Evolutionary conservation across 75 land plant species (phyloP), one percentile per base, ranked within the genome.

Genomic region (Cupressus sempervirens): DNA sequence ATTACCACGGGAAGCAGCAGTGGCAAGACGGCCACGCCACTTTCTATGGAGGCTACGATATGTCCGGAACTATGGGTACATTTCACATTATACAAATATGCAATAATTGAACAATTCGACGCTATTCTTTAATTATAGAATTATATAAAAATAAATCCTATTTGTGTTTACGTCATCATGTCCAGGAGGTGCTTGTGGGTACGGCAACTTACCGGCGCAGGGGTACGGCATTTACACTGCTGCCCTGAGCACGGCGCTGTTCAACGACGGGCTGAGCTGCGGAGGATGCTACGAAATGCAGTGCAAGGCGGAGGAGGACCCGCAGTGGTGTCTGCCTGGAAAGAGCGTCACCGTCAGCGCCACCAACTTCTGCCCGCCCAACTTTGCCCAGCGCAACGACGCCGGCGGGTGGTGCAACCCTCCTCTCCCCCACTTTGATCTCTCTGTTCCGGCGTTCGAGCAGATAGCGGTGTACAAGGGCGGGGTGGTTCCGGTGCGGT

Each of bases 101-200:
- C 12, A 72, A 32, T 32, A 29, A 18, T 56, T 2, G 13, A 50
- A 2, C 40, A 50, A 12, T 48, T 48, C 13, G 12, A 10, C 52
- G 0, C 52, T 10, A 48, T 48, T 48, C 52, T 10, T 48, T n/a
- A 38, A 38, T 38, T 38, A 38, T 38, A 38, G 40, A 38, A 1
- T 2, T 38, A 1, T 12, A 12, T 50, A 50, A 11, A 50, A 12
- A 43, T 43, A 50, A 50, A 50, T 50, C 53, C 13, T 23, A n/a
- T 50, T 16, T 56, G 23, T 56, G 23, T 56, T 16, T 20, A 16
- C n/a, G n/a, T n/a, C n/a, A n/a, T n/a, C 2, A 20, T 56, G 41
- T 80, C 23, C 84, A 85, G 86, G 85, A 35, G 86, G 86, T 41
- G 89, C 89, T 23, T 88, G 89, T 48, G 89, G 88, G 16, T 87